Conservation (phyloP, 768 basidiomycete species). For the Vararia minispora region DNA sequence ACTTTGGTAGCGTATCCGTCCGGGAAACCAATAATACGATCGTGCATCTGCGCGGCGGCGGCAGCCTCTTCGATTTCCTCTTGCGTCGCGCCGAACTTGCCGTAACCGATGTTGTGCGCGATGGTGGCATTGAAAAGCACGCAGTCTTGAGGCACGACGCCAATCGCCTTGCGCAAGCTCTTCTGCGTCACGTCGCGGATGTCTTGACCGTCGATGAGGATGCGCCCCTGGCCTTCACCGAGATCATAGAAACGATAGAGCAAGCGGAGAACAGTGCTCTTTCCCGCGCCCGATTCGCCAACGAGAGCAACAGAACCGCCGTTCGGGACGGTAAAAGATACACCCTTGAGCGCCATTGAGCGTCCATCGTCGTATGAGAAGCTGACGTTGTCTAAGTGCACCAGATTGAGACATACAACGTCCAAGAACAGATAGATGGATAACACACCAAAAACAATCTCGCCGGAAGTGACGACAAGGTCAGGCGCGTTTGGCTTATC, state of each 20-base stretch:
- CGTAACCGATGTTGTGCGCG: conserved; percentile 65
- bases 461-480: conserved; percentile 59
- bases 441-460: conserved; percentile 76
- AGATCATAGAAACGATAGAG: conserved; percentile 92
- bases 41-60: conserved; percentile 79
- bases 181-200: conserved; percentile 80
- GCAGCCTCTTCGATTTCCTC: conserved; percentile 77
- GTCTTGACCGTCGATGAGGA: conserved; percentile 78
- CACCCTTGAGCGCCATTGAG: conserved; percentile 54
- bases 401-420: conserved; percentile 6
- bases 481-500: conserved; percentile 70
- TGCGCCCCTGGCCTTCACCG: conserved; percentile 64
- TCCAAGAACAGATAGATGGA: neutral
- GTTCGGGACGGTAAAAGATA: conserved; percentile 84
- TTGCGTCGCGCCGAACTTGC: conserved; percentile 55
- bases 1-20: conserved; percentile 82
- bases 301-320: conserved; percentile 86
- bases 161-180: conserved; percentile 70
- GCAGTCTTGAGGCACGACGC: conserved; percentile 84
- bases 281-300: conserved; percentile 72
- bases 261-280: conserved; percentile 77
- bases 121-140: conserved; percentile 66
- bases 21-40: conserved; percentile 73
- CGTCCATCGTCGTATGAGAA: conserved; percentile 82
- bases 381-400: conserved; percentile 56